Percentiles rank a stretch among this genome's conserved stretches.
Conservation (phyloP, 192 early-diverging fungal species). For the Coemansia sp. region DNA sequence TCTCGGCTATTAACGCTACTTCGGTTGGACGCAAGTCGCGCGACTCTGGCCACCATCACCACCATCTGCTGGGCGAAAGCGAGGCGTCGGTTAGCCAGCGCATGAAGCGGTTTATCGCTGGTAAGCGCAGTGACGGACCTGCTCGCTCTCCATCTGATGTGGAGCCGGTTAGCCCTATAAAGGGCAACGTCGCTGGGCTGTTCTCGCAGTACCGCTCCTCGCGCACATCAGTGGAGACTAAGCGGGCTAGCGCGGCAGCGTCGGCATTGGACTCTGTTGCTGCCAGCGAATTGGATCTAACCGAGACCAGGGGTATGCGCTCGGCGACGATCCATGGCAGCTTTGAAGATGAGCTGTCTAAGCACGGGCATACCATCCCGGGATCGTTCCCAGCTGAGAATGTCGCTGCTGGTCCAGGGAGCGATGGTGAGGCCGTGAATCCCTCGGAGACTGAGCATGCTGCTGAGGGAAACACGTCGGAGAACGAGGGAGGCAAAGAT, state of each 20-base stretch:
- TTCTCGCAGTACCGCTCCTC: constrained; percentile 38
- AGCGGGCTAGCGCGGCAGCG: constrained; percentile 32
- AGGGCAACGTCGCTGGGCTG: constrained; percentile 2
- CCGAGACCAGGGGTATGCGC: constrained; percentile 25
- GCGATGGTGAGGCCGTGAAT: constrained; percentile 24
- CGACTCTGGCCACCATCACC: constrained; percentile 35
- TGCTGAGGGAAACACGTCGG: constrained; percentile 24
- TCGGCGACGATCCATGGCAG: constrained; percentile 29
- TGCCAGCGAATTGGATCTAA: constrained; percentile 27
- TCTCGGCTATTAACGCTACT: constrained; percentile 44
- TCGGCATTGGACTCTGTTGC: constrained; percentile 36
- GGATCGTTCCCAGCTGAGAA: constrained; percentile 40
- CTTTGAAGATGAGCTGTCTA: constrained; percentile 19
- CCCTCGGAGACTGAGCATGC: constrained; percentile 13
- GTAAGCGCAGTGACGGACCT: constrained; percentile 29
- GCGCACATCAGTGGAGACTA: constrained; percentile 37
- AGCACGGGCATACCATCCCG: constrained; percentile 29
- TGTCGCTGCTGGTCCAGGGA: constrained; percentile 6
- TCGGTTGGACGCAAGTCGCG: constrained; percentile 41
- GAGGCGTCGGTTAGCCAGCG: constrained; percentile 41
- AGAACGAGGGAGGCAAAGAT: constrained; percentile 37
- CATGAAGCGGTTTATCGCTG: constrained; percentile 54
- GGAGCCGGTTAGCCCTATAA: constrained; percentile 22
- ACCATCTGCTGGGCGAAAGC: constrained; percentile 12
- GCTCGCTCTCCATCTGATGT: constrained; percentile 15